Evolutionary conservation across 805 yeast genomes (phyloP), one percentile per base, ranked within the genome.

Genomic region (Candida insectalens): DNA sequence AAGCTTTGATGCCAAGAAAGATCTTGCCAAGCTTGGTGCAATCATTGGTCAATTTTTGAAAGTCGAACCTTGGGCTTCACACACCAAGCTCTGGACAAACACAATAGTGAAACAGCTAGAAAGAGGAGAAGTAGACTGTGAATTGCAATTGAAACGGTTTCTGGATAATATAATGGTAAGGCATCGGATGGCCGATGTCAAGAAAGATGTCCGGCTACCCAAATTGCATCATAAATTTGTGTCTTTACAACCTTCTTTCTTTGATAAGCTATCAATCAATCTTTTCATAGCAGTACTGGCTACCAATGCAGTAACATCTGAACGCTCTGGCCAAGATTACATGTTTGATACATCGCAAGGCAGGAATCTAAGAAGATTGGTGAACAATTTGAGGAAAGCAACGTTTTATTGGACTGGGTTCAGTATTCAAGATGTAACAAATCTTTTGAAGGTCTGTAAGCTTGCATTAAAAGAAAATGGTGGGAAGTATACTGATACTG

Each of bases 401-500:
- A 75, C 87, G 0, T 77, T 79, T 49, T 75, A 74, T 45, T 79
- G 88, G 88, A 74, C 83, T 1, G 87, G 85, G 0, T 79, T 79
- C 47, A 63, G 77, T 9, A 62, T 65, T 18, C 63, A 61, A 27
- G 85, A 79, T 52, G 60, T 79, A 19, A 70, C 71, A 32, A 59
- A 67, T 16, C 59, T 79, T 51, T 48, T 71, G 2, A 54, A 57
- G 16, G 67, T 78, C 19, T 67, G 79, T 32, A 54, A 60, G 12
- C 51, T 55, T 16, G 65, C 74, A 5, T 38, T 74, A 23, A 59
- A 65, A 13, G 44, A 48, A 10, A 51, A 51, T 19, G 46, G 46
- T 20, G 56, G 57, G 0, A 38, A 44, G 1, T 70, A 68, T 42
- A 41, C 51, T 4, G 36, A 33, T 0, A 38, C 40, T 1, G 85